phyloP scores from a whole-genome alignment of 139 green algal genomes.

The Closterium sp. region DNA sequence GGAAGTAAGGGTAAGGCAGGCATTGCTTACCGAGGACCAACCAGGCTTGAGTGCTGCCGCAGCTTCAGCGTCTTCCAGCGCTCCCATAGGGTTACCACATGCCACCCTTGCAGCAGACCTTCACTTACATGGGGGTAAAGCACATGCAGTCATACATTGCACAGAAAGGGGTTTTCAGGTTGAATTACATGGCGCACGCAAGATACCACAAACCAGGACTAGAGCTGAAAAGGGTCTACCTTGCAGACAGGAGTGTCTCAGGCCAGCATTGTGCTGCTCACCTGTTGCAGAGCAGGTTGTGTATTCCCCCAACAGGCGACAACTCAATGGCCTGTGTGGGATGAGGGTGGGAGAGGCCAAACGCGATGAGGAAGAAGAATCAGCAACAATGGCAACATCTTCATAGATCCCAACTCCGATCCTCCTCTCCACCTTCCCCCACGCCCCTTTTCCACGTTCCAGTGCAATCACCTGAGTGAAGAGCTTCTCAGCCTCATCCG shows the following conservation, averaged over 20 bases:
- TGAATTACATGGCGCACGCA: neutral
- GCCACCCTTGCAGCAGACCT: neutral
- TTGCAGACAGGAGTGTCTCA: neutral
- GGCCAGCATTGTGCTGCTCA: neutral
- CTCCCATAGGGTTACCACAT: neutral
- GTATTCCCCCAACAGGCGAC: slow-evolving; percentile 1
- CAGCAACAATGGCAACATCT: neutral
- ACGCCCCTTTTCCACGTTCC: neutral
- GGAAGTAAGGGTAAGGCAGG: neutral
- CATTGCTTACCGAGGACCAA: neutral
- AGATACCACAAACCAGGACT: too few species aligned
- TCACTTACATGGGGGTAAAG: neutral
- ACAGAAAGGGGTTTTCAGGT: neutral
- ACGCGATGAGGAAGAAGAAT: neutral
- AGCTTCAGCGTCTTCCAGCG: neutral
- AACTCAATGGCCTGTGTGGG: slow-evolving; percentile 18
- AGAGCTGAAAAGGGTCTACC: too few species aligned
- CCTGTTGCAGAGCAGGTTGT: slow-evolving; percentile 24
- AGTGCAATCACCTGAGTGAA: slow-evolving; percentile 26
- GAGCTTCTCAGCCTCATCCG: slow-evolving; percentile 7
- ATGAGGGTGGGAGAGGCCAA: neutral
- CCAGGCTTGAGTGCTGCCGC: neutral
- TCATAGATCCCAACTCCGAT: neutral
- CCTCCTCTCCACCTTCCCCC: neutral
- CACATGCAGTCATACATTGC: neutral